These are phyloP conservation scores for Limonomyces culmigenus DNA, from an alignment of 1,284 basidiomycete genomes.

Conservation along the genomic window DNA sequence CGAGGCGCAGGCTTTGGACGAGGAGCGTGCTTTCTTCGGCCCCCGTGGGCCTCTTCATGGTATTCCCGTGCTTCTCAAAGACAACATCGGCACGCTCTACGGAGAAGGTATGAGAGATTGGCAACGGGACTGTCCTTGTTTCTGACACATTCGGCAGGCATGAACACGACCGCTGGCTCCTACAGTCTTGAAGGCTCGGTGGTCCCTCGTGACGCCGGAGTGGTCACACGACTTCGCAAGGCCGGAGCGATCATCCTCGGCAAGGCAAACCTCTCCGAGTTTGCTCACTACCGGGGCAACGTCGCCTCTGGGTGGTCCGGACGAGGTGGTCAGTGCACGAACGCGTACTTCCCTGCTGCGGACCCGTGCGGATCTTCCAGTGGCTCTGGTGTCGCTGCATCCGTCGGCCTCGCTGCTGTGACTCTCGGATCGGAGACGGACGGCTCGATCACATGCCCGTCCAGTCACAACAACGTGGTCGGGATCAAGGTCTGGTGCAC, in stretches of 20 bases:
- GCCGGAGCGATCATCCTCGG: conserved; percentile 27
- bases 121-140: not conserved
- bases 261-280: conserved; percentile 15
- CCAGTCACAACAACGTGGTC: conserved; percentile 33
- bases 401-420: conserved; percentile 15
- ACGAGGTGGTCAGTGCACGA: conserved; percentile 19
- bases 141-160: conserved; percentile 26
- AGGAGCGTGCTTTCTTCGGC: conserved; percentile 28
- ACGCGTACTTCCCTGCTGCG: conserved; percentile 20
- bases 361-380: conserved; percentile 17
- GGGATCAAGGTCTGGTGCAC: conserved; percentile 27
- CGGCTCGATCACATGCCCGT: conserved; percentile 17
- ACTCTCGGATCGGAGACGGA: conserved; percentile 16
- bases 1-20: conserved; percentile 37
- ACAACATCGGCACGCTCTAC: conserved; percentile 31
- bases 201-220: conserved; percentile 22
- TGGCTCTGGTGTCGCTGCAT: conserved; percentile 16
- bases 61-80: conserved; percentile 55
- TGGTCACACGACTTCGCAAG: conserved; percentile 18
- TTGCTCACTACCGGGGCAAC: conserved; percentile 13
- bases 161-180: conserved; percentile 40
- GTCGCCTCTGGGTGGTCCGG: conserved; percentile 14
- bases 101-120: conserved; percentile 28
- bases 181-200: conserved; percentile 22
- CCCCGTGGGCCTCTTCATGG: conserved; percentile 44